A percentile compares a stretch with the other conserved stretches of the same genome.
phyloP scores from a whole-genome alignment of 2,329 filamentous ascomycete species.

The Chaetomiaceae sp. region DNA sequence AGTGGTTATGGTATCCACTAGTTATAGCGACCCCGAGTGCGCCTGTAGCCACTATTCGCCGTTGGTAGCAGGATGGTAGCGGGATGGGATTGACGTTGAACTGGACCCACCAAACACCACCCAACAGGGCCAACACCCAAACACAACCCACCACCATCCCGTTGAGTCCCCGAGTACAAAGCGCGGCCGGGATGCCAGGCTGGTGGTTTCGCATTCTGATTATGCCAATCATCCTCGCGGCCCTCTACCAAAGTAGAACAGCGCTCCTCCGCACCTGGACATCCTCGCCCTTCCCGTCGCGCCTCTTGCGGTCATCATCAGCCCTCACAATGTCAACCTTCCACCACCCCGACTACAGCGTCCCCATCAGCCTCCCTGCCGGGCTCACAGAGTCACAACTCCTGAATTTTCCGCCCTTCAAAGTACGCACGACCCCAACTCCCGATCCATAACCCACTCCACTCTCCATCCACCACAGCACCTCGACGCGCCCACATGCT shows the following conservation, averaged over 20 bases:
- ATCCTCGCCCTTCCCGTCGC: slow-evolving; percentile 9
- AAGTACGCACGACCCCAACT: slow-evolving; percentile 36
- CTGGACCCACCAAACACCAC: background rate
- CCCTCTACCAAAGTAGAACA: slow-evolving; percentile 13
- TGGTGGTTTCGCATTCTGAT: background rate
- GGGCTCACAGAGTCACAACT: slow-evolving; percentile 44
- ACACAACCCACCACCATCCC: background rate
- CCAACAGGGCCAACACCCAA: background rate
- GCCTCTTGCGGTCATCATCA: background rate
- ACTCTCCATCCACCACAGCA: background rate
- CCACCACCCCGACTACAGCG: slow-evolving; percentile 34
- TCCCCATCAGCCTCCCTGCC: slow-evolving; percentile 42
- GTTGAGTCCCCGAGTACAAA: no score
- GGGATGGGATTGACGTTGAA: no score
- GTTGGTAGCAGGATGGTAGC: no score
- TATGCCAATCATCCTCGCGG: slow-evolving; percentile 14
- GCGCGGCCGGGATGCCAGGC: slow-evolving; percentile 2
- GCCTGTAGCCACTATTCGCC: no score
- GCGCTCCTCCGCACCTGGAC: slow-evolving; percentile 21
- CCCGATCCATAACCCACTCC: background rate
- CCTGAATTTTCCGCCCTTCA: slow-evolving; percentile 47
- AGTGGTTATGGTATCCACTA: no score
- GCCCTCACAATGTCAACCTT: slow-evolving; percentile 39
- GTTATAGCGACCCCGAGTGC: no score
- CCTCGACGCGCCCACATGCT: no score